A percentile compares a stretch with the other conserved stretches of the same genome.
Conservation (phyloP, 208 protist species). For the Trypanosoma vivax region DNA sequence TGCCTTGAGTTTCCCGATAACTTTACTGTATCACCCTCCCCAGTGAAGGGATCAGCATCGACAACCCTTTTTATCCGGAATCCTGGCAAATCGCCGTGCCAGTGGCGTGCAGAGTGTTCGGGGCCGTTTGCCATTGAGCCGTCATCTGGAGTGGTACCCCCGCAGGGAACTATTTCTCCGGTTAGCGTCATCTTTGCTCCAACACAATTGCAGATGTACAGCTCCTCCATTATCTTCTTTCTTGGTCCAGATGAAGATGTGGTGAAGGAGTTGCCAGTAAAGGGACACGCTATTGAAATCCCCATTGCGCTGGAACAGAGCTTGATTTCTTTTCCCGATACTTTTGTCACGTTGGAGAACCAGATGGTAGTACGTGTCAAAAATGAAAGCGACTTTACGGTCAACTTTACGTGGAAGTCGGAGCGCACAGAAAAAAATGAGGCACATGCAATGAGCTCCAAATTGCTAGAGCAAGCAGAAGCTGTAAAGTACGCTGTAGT, state of each 20-base stretch:
- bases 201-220: conserved; percentile 20
- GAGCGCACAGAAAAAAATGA: conserved; percentile 24
- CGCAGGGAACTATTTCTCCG: conserved; percentile 55
- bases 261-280: conserved; percentile 60
- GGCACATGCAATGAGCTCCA: background rate
- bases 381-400: conserved; percentile 79
- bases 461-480: conserved; percentile 8
- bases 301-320: conserved; percentile 56
- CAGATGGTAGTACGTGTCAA: conserved; percentile 74
- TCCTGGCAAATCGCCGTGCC: conserved; percentile 38
- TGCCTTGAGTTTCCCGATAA: conserved; percentile 72
- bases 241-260: conserved; percentile 79
- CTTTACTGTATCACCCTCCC: conserved; percentile 54
- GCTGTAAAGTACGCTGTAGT: conserved; percentile 5
- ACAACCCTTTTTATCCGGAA: conserved; percentile 91
- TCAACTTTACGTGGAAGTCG: conserved; percentile 82
- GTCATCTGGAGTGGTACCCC: conserved; percentile 46
- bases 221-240: conserved; percentile 56
- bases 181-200: conserved; percentile 67
- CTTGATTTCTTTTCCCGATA: conserved; percentile 65
- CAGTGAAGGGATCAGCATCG: conserved; percentile 55
- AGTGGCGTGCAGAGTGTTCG: conserved; percentile 48
- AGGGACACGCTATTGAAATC: conserved; percentile 61
- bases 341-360: conserved; percentile 88
- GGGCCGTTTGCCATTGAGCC: conserved; percentile 48